Conservation (phyloP, 306 rosid species). For the Betula pendula region DNA sequence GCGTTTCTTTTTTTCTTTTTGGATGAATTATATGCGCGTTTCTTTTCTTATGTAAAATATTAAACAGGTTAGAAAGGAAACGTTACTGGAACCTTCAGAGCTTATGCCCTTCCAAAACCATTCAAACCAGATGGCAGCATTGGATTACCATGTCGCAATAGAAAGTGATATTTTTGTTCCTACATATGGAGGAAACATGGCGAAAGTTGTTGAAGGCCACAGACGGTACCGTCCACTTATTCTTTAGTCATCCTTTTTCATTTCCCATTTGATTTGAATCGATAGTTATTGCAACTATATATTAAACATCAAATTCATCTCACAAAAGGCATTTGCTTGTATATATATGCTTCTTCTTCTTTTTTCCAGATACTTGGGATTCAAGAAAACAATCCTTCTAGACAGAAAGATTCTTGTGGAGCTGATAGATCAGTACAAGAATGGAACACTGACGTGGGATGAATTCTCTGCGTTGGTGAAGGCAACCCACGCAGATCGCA, state of each 20-base stretch:
- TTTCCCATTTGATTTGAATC: too few relatives aligned
- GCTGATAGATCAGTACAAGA: constrained; percentile 21
- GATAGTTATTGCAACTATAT: too few relatives aligned
- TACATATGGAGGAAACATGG: constrained; percentile 97
- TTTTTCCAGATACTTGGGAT: constrained; percentile 41
- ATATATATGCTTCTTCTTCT: too few relatives aligned
- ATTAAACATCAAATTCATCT: background rate
- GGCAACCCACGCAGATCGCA: constrained; percentile 36
- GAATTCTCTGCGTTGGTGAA: constrained; percentile 42
- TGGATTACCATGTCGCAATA: constrained; percentile 83
- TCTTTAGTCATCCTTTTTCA: background rate
- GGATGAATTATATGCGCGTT: too few relatives aligned
- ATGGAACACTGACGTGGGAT: constrained; percentile 43
- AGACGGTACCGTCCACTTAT: constrained; percentile 49
- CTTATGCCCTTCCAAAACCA: constrained; percentile 70
- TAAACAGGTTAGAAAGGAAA: constrained; percentile 89
- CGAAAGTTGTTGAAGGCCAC: constrained; percentile 94
- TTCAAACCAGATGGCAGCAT: constrained; percentile 92
- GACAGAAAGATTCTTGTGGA: too few relatives aligned
- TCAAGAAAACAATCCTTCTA: constrained; percentile 32
- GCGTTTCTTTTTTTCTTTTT: too few relatives aligned
- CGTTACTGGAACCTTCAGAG: constrained; percentile 69
- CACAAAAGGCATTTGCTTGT: background rate
- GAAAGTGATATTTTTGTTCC: constrained; percentile 94
- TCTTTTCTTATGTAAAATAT: constrained; percentile 18